Evolutionary conservation across 2,329 filamentous ascomycete genomes (phyloP).

Genomic region (Ceratocystis harringtonii): DNA sequence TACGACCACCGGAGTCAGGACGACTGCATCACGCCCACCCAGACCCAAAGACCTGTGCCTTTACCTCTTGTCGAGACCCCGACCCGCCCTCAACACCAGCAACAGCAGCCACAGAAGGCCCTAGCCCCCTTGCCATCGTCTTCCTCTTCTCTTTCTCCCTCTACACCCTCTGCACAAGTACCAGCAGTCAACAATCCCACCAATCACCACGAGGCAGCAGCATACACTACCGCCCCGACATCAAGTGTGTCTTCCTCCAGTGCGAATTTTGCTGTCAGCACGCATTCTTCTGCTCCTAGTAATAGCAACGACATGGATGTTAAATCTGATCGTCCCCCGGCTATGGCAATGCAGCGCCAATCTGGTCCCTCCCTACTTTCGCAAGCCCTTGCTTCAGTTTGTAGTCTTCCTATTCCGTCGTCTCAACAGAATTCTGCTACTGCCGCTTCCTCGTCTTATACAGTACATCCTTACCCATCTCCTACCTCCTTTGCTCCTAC

Average conservation of each 20-base stretch:
- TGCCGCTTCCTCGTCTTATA: slow-evolving; percentile 9
- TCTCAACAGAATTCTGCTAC: slow-evolving; percentile 11
- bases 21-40: background rate
- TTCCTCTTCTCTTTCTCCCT: slow-evolving; percentile 1
- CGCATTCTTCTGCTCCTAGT: background rate
- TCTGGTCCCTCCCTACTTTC: slow-evolving; percentile 41
- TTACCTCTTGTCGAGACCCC: background rate
- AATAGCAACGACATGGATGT: slow-evolving; percentile 16
- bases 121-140: background rate
- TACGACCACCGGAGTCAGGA: background rate
- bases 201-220: background rate
- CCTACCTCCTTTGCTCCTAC: slow-evolving; percentile 1
- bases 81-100: background rate
- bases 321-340: slow-evolving; percentile 31
- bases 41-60: background rate
- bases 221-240: background rate
- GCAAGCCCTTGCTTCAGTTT: slow-evolving; percentile 43
- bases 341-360: slow-evolving; percentile 28
- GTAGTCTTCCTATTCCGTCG: slow-evolving; percentile 30
- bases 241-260: background rate
- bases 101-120: slow-evolving; percentile 1
- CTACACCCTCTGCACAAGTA: background rate
- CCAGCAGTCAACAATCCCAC: background rate
- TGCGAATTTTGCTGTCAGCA: background rate
- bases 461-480: slow-evolving; percentile 10